These are phyloP conservation scores for Monosporascus sp. DNA, from an alignment of 2,329 filamentous ascomycete genomes.

Conservation along the genomic window DNA sequence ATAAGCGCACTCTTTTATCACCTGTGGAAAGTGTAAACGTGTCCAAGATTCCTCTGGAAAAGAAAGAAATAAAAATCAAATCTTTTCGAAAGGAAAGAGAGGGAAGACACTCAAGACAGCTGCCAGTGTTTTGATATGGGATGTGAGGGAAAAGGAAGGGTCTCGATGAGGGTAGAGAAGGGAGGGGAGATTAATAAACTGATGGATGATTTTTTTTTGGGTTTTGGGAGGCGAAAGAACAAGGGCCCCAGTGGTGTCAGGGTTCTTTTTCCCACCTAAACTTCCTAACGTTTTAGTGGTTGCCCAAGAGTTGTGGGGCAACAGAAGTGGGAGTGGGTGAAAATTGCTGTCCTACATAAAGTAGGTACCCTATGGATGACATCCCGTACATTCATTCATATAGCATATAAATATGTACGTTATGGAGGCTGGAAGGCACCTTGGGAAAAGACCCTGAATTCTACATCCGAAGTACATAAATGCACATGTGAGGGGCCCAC, in stretches of 20 bases:
- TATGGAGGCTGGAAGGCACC: too few relatives aligned
- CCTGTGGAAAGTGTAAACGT: constrained; percentile 20
- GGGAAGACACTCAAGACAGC: constrained; percentile 27
- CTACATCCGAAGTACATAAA: too few relatives aligned
- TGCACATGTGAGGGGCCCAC: too few relatives aligned
- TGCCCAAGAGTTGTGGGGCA: too few relatives aligned
- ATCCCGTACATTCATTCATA: too few relatives aligned
- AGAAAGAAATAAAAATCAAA: constrained; percentile 30
- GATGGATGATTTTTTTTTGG: neutral
- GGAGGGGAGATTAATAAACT: constrained; percentile 4
- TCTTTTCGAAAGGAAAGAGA: constrained; percentile 41
- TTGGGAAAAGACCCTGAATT: too few relatives aligned
- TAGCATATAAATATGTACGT: too few relatives aligned
- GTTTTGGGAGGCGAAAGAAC: neutral
- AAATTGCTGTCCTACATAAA: too few relatives aligned
- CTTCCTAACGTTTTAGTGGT: neutral
- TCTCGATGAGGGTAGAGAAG: constrained; percentile 15
- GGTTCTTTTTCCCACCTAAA: neutral
- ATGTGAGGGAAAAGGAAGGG: constrained; percentile 21
- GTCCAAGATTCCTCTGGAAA: constrained; percentile 36
- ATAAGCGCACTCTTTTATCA: constrained; percentile 17
- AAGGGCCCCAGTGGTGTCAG: neutral
- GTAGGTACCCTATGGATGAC: too few relatives aligned
- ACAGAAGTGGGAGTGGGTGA: too few relatives aligned
- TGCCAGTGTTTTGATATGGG: constrained; percentile 18